phyloP scores from a whole-genome alignment of 2,329 filamentous ascomycete species.

The Talaromyces sp. region DNA sequence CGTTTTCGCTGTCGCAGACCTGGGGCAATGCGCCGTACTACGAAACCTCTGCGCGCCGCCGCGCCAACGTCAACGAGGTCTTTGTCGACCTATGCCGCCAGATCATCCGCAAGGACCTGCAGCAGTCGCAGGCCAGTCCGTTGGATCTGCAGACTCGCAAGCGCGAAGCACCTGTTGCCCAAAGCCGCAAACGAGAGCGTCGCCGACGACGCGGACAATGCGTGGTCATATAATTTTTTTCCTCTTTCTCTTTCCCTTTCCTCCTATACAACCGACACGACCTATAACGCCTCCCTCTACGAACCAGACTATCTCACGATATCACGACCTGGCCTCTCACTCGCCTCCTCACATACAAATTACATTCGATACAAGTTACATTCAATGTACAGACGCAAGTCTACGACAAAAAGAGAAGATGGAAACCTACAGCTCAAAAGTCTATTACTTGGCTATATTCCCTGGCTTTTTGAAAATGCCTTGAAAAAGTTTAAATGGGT shows the following conservation, averaged over 20 bases:
- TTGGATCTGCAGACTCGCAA: slow-evolving; percentile 24
- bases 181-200: slow-evolving; percentile 28
- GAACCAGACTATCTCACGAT: background rate
- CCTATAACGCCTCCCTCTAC: background rate
- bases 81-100: slow-evolving; percentile 80
- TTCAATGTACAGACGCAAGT: background rate
- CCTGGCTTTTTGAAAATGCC: background rate
- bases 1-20: slow-evolving; percentile 76
- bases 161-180: slow-evolving; percentile 27
- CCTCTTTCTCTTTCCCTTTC: slow-evolving; percentile 2
- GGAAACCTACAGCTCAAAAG: background rate
- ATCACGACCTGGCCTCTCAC: background rate
- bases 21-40: slow-evolving; percentile 89
- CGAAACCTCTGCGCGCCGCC: slow-evolving; percentile 75
- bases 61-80: slow-evolving; percentile 84
- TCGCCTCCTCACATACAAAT: background rate
- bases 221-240: slow-evolving; percentile 28
- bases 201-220: slow-evolving; percentile 31
- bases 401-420: background rate
- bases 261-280: background rate
- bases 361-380: background rate
- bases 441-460: background rate
- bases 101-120: slow-evolving; percentile 65
- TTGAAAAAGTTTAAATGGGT: background rate
- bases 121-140: slow-evolving; percentile 28